A percentile compares a stretch with the other conserved stretches of the same genome.
phyloP scores from a whole-genome alignment of 768 basidiomycete species.

The Exidia glandulosa region DNA sequence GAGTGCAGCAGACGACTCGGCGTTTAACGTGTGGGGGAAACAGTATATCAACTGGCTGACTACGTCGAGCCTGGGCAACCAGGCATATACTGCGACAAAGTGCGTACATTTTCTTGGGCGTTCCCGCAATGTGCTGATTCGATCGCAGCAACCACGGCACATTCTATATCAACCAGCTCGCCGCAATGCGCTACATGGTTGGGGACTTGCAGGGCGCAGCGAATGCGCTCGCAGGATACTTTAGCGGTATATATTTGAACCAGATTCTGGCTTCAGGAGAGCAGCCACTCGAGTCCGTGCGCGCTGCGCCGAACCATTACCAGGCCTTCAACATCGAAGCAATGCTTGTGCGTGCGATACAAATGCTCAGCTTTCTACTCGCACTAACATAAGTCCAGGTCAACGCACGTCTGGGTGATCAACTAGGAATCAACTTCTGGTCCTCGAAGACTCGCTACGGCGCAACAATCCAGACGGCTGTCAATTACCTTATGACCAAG shows the following conservation, averaged over 20 bases:
- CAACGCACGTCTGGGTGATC: conserved; percentile 42
- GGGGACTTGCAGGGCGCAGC: conserved; percentile 40
- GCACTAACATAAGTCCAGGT: conserved; percentile 20
- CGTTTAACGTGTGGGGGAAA: conserved; percentile 34
- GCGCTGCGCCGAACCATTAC: conserved; percentile 58
- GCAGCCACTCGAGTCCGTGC: conserved; percentile 45
- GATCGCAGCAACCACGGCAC: conserved; percentile 49
- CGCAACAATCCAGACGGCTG: conserved; percentile 44
- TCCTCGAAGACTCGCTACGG: conserved; percentile 33
- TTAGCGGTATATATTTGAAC: conserved; percentile 33
- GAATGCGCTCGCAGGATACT: conserved; percentile 37
- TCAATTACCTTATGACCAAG: conserved; percentile 39
- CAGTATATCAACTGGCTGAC: conserved; percentile 40
- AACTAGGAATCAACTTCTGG: conserved; percentile 41
- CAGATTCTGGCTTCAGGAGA: conserved; percentile 51
- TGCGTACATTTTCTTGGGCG: conserved; percentile 17
- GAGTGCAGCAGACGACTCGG: conserved; percentile 39
- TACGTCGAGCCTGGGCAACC: conserved; percentile 32
- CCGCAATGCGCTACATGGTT: conserved; percentile 43
- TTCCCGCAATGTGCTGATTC: not conserved
- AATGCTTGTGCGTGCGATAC: conserved; percentile 40
- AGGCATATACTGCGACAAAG: conserved; percentile 36
- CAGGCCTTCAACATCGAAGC: conserved; percentile 57
- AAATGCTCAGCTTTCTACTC: not conserved
- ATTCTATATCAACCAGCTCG: conserved; percentile 51